Evolutionary conservation across 768 basidiomycete genomes (phyloP).

Genomic region (Dioszegia aurantiaca): DNA sequence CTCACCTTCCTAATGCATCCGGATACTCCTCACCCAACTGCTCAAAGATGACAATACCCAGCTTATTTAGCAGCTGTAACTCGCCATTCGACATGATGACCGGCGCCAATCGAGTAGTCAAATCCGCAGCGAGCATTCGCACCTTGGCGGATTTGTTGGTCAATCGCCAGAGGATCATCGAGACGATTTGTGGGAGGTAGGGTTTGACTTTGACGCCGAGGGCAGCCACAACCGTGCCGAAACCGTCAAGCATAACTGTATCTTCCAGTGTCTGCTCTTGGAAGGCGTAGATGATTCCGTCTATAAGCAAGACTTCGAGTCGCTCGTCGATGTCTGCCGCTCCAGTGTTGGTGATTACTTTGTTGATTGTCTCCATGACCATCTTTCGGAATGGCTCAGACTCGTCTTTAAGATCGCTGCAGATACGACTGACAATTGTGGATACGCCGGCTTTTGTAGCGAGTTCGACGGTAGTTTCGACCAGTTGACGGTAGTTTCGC

Average conservation of each 20-base stretch:
- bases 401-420: conserved; percentile 77
- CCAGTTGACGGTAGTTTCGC: conserved; percentile 93
- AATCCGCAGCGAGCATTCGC: conserved; percentile 96
- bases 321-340: conserved; percentile 98
- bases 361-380: conserved; percentile 99
- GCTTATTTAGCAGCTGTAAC: conserved; percentile 89
- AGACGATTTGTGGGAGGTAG: conserved; percentile 97
- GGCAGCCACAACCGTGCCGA: conserved; percentile 95
- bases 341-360: conserved; percentile 86
- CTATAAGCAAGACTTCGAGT: conserved; percentile 87
- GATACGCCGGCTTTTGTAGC: conserved; percentile 96
- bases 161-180: conserved; percentile 96
- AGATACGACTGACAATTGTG: conserved; percentile 85
- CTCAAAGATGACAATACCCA: conserved; percentile 94
- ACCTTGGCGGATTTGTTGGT: conserved; percentile 99
- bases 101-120: conserved; percentile 90
- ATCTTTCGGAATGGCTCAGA: conserved; percentile 72
- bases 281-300: conserved; percentile 99
- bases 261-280: conserved; percentile 99
- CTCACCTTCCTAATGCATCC: conserved; percentile 79
- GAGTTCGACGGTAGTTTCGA: conserved; percentile 97
- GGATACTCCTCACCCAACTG: conserved; percentile 99
- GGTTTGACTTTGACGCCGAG: conserved; percentile 93
- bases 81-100: conserved; percentile 99
- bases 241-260: conserved; percentile 98